Evolutionary conservation across 805 yeast genomes (phyloP), one percentile per base, ranked within the genome.

Genomic region (Candida loeiensis): DNA sequence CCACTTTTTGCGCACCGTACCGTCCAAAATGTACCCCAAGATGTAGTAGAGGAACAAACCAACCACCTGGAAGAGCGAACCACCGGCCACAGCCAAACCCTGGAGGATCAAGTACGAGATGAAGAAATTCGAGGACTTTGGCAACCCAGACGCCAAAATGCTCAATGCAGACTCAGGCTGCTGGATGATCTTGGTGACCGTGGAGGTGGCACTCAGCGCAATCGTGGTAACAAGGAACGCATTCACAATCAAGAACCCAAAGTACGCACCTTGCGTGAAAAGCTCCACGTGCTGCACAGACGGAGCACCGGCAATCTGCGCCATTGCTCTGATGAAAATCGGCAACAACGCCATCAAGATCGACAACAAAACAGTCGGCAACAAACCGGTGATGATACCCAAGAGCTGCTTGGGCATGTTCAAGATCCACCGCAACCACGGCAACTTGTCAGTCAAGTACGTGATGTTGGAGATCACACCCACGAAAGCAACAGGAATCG

Each of bases 401-500:
- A 82, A 68, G 25, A 91, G 57, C 7, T 66, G 69, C 0, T 46
- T 22, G 11, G 97, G 97, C 68, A 90, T 69, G 39, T 85, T 79
- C 56, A 82, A 68, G 51, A 91, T 75, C 64, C 87, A 93, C 28
- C 72, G 63, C 56, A 91, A 74, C 71, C 86, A 93, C 6, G 71
- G 87, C 21, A 91, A 76, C 47, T 76, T 79, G 26, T 74, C 68
- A 27, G 85, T 86, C 56, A 89, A 71, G 55, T 74, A 82, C 48
- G 82, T 79, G 50, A 91, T 76, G 63, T 91, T 93, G 17, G 98
- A 91, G 48, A 93, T 82, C 51, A 80, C 76, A 77, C 98, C 98
- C 37, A 91, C 96, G 54, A 88, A 89, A n/a, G 97, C 95, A 28
- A 91, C 97, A 7, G 99, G 99, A 47, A 83, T 62, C 41, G 90